Conservation (phyloP, 164 flowering plant species). For the Taxillus chinensis region DNA sequence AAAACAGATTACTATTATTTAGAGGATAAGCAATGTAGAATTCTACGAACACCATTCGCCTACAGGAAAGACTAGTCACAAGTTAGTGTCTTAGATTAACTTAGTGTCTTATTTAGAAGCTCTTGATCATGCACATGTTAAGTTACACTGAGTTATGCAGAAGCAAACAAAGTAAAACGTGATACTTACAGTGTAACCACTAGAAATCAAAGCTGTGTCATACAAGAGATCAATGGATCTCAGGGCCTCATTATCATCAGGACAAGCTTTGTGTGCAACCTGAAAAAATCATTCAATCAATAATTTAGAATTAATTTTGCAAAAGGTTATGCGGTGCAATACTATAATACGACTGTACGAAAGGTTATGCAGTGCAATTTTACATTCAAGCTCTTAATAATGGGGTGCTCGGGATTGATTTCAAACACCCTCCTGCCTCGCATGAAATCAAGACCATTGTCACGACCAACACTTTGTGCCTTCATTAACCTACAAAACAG, state of each 20-base stretch:
- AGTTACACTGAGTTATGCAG: too few species aligned
- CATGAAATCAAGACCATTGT: constrained; percentile 69
- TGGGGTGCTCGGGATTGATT: constrained; percentile 75
- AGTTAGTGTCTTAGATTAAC: too few species aligned
- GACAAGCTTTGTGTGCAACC: constrained; percentile 50
- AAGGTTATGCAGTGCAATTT: neutral
- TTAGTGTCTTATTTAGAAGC: too few species aligned
- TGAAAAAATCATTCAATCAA: constrained; percentile 10
- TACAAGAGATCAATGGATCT: constrained; percentile 66
- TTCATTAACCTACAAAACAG: constrained; percentile 62
- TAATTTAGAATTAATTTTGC: too few species aligned
- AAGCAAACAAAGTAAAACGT: neutral
- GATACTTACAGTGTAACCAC: constrained; percentile 75
- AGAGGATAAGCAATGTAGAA: too few species aligned
- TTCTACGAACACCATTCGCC: too few species aligned
- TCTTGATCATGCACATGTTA: too few species aligned
- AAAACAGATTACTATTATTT: too few species aligned
- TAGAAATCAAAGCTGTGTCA: constrained; percentile 62
- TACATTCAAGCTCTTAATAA: constrained; percentile 58
- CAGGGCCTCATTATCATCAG: constrained; percentile 57
- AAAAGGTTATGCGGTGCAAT: too few species aligned
- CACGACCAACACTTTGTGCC: constrained; percentile 58
- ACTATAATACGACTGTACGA: too few species aligned
- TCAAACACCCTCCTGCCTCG: constrained; percentile 78
- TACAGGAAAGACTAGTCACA: too few species aligned